Conservation (phyloP, 371 early-diverging fungal genomes). For the Mortierella sp. region DNA sequence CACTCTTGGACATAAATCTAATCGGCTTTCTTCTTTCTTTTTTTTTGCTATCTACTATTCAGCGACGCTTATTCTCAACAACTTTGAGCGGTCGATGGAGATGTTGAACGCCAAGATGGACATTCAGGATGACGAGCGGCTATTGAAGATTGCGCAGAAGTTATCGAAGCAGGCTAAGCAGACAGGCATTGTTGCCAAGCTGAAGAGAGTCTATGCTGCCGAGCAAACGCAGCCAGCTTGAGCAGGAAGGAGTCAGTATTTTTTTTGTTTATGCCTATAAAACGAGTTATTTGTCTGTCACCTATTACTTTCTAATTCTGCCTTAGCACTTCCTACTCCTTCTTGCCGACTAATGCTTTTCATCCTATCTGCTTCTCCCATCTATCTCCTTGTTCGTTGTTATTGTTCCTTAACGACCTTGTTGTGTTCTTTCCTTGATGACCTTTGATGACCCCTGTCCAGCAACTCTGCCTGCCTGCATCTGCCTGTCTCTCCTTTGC, state of each 20-base stretch:
- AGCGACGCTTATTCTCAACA: conserved; percentile 60
- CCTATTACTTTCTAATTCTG: not conserved
- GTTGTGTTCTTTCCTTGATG: not conserved
- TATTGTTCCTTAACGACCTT: not conserved
- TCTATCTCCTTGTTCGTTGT: not conserved
- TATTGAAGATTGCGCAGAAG: conserved; percentile 61
- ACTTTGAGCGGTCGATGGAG: conserved; percentile 68
- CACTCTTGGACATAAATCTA: not conserved
- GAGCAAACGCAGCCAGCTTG: not conserved
- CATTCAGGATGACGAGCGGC: conserved; percentile 66
- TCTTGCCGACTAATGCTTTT: not conserved
- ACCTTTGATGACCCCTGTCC: not conserved
- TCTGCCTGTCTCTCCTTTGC: conserved; percentile 9
- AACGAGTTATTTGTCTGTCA: not conserved
- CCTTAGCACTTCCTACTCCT: not conserved
- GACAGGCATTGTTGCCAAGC: conserved; percentile 35
- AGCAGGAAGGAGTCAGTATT: not conserved
- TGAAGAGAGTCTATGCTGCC: conserved; percentile 31
- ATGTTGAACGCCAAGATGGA: conserved; percentile 66
- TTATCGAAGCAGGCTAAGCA: conserved; percentile 55
- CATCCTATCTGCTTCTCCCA: not conserved
- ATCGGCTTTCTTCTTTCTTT: not conserved
- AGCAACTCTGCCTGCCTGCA: conserved; percentile 13
- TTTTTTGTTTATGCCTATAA: not conserved
- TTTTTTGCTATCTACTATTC: not conserved